Percentiles rank a stretch among this genome's conserved stretches.
Conservation (phyloP, 176 grass and related monocot genomes). For the Oryza meyeriana region DNA sequence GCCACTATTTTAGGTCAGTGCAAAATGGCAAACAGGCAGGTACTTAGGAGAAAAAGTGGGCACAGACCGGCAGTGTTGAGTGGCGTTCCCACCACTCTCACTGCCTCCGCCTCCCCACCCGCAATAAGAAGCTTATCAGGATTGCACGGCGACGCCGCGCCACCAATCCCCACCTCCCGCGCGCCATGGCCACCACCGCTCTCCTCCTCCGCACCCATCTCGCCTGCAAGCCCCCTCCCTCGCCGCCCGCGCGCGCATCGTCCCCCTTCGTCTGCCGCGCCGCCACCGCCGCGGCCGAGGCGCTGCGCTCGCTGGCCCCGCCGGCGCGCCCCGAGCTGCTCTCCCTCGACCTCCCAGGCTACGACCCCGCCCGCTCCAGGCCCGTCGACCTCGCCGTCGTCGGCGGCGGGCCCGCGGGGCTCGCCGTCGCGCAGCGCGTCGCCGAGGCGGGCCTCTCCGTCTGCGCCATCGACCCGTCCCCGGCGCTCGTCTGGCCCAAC, state of each 20-base stretch:
- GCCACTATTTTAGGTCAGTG: too few species aligned
- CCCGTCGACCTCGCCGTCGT: conserved; percentile 82
- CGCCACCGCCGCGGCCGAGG: conserved; percentile 13
- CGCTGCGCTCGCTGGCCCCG: conserved; percentile 51
- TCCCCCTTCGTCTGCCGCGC: conserved; percentile 23
- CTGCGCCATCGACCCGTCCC: conserved; percentile 80
- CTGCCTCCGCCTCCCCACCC: neutral
- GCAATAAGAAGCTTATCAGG: conserved; percentile 35
- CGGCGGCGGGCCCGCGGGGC: conserved; percentile 78
- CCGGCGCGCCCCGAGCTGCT: conserved; percentile 54
- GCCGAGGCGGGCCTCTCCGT: conserved; percentile 80
- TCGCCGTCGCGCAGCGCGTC: conserved; percentile 90
- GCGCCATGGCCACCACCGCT: conserved; percentile 25
- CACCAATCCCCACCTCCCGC: conserved; percentile 19
- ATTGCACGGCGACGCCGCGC: conserved; percentile 31
- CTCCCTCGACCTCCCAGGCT: conserved; percentile 73
- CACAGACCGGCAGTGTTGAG: neutral
- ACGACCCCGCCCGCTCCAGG: conserved; percentile 61
- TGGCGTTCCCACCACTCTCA: neutral
- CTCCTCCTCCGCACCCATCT: conserved; percentile 40
- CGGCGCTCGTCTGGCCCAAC: conserved; percentile 79
- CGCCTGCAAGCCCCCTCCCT: neutral
- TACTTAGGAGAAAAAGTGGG: neutral
- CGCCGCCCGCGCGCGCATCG: neutral
- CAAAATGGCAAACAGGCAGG: neutral